A percentile compares a stretch with the other conserved stretches of the same genome.
These are phyloP conservation scores for Nakazawaea sp. DNA, from an alignment of 805 yeast species.

Conservation along the genomic window DNA sequence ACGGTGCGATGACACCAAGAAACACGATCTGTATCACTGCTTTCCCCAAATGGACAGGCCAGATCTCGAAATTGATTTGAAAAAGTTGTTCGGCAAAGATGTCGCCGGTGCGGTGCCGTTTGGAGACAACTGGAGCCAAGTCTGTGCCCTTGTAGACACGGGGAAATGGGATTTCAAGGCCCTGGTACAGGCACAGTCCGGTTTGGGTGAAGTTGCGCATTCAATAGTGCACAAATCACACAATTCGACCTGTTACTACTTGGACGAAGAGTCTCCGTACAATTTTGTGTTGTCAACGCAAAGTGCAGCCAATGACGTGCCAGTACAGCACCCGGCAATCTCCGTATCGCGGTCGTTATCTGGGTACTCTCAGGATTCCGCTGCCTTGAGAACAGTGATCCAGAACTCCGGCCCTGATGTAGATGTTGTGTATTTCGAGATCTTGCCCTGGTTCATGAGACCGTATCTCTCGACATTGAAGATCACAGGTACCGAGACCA, in stretches of 20 bases:
- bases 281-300: conserved; percentile 36
- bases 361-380: conserved; percentile 86
- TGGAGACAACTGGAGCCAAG: conserved; percentile 22
- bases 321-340: conserved; percentile 50
- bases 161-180: conserved; percentile 41
- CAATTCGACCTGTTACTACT: conserved; percentile 16
- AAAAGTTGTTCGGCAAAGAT: conserved; percentile 62
- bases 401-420: conserved; percentile 55
- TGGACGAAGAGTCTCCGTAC: conserved; percentile 18
- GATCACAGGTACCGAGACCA: conserved; percentile 28
- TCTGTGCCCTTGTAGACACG: conserved; percentile 36
- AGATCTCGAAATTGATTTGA: conserved; percentile 42
- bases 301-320: conserved; percentile 36
- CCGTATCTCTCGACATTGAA: conserved; percentile 67
- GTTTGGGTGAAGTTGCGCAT: conserved; percentile 3
- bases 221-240: neutral
- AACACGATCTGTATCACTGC: conserved; percentile 58
- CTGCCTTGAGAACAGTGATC: conserved; percentile 78
- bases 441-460: conserved; percentile 91
- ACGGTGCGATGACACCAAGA: conserved; percentile 64
- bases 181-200: conserved; percentile 9
- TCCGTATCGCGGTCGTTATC: conserved; percentile 79
- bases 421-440: conserved; percentile 61
- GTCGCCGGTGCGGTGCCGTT: conserved; percentile 60
- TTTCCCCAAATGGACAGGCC: conserved; percentile 61